Percentiles rank a stretch among this genome's conserved stretches.
Evolutionary conservation across 345 rosid species (phyloP).

Genomic region (Melaleuca alternifolia): DNA sequence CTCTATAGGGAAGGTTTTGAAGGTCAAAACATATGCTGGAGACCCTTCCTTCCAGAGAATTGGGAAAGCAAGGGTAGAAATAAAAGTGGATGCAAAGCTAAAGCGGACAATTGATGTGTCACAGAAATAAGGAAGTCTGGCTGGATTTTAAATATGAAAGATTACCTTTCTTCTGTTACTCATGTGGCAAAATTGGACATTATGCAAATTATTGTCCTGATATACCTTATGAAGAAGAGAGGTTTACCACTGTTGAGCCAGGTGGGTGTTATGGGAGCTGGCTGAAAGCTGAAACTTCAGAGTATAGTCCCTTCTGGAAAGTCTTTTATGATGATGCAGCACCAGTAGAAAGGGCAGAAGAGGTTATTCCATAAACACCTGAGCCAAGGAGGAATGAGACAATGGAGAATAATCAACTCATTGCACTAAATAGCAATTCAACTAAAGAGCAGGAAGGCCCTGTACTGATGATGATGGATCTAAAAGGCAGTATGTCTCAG

Average conservation of each 20-base stretch:
- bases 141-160: not conserved
- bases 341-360: too few relatives aligned
- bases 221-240: not conserved
- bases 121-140: not conserved
- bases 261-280: not conserved
- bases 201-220: not conserved
- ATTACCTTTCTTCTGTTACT: not conserved
- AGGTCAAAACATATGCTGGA: not conserved
- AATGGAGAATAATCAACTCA: too few relatives aligned
- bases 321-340: too few relatives aligned
- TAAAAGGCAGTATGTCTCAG: too few relatives aligned
- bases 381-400: too few relatives aligned
- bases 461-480: too few relatives aligned
- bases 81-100: not conserved
- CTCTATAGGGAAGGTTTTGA: not conserved
- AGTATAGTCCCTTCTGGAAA: too few relatives aligned
- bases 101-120: accelerated
- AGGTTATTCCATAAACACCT: too few relatives aligned
- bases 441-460: too few relatives aligned
- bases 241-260: too few relatives aligned
- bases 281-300: too few relatives aligned
- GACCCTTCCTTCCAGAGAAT: not conserved
- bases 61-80: not conserved
- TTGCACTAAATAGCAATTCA: too few relatives aligned
- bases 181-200: not conserved